Base-by-base conservation (phyloP, 1,284 basidiomycete genomes). In the Ceratobasidium sp. region DNA sequence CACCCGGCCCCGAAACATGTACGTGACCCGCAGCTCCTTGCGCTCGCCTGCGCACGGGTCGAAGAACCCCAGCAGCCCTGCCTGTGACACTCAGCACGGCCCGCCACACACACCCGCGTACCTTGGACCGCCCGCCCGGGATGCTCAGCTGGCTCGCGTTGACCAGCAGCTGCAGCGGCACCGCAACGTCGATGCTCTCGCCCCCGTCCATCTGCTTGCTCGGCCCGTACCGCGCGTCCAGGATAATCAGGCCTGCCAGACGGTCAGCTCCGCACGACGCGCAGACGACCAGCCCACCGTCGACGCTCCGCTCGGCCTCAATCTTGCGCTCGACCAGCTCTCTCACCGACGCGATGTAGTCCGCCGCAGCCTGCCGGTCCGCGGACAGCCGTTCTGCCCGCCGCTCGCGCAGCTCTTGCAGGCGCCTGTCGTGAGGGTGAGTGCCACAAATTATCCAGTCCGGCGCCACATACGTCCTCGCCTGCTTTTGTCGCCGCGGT, bases 81-180 rank as follows among this genome's bases (percentile, higher is more conserved):
- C 83, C 90, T 92, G 79, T 39, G 65, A 13, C 31, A 4, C 31
- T 9, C 56, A 37, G 14, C 8, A 73, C 63, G 58, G 59, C 29
- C 77, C 80, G 43, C 16, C n/a, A 53, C 34, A 48, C 9, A 76
- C 79, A 19, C 78, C 77, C 65, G 72, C 81, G 62, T 65, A 83
- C 81, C 79, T 88, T 88, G 19, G 83, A 81, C 77, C 91, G 84
- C 61, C 89, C 90, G 63, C 89, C 89, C 19, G 95, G 90, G 76
- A 98, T 90, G 79, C 90, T 88, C 62, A 98, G 81, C 80, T 94
- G 92, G 61, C 91, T 90, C 77, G 91, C 87, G 77, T 88, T 86
- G 58, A 96, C 92, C 19, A 97, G 85, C 29, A 93, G 90, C 83
- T 96, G 95, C 34, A 97, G 80, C 2, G 95, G 88, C 39, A 92